Evolutionary conservation across 345 rosid genomes (phyloP).

Genomic region (Sisymbrium irio): DNA sequence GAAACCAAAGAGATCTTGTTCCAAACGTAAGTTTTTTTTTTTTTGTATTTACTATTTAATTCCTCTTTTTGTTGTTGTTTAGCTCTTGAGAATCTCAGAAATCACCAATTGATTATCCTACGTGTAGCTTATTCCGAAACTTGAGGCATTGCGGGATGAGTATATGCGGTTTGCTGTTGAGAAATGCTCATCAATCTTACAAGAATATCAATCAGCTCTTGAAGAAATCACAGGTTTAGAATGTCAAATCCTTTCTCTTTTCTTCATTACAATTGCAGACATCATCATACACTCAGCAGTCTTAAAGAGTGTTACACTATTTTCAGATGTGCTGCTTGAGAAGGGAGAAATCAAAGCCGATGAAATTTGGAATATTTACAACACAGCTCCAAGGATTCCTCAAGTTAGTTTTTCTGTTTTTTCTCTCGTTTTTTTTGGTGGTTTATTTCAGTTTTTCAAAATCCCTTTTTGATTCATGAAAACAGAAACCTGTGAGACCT

Average conservation of each 20-base stretch:
- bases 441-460: background rate
- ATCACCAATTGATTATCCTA: conserved; percentile 3
- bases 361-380: conserved; percentile 82
- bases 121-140: conserved; percentile 80
- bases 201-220: conserved; percentile 82
- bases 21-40: conserved; percentile 54
- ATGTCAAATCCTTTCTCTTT: background rate
- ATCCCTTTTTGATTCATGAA: conserved; percentile 3
- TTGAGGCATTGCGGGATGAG: conserved; percentile 91
- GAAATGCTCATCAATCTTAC: conserved; percentile 73
- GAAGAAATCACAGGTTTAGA: conserved; percentile 82
- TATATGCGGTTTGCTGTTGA: conserved; percentile 80
- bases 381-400: conserved; percentile 63
- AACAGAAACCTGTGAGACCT: conserved; percentile 63
- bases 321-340: conserved; percentile 77
- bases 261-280: background rate
- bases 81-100: background rate
- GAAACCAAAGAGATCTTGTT: conserved; percentile 79
- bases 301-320: conserved; percentile 2
- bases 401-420: conserved; percentile 43
- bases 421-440: background rate
- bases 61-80: background rate
- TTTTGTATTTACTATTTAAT: background rate
- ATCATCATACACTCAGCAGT: background rate
- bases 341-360: conserved; percentile 72